Evolutionary conservation across 2,329 filamentous ascomycete species (phyloP).

Genomic region (Chaetomiaceae sp.): DNA sequence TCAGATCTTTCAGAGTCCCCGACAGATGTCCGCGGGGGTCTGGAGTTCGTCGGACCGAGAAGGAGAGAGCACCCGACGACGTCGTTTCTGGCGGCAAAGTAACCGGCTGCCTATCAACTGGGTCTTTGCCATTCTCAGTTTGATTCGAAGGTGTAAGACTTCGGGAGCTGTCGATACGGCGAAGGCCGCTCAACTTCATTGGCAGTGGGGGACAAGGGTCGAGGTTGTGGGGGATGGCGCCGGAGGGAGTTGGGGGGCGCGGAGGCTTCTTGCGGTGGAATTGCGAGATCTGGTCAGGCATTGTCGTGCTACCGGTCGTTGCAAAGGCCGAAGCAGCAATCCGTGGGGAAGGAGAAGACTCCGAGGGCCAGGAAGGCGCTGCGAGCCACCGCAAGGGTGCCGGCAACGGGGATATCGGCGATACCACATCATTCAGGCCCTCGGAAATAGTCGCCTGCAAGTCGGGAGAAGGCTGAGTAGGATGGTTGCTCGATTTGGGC

Average conservation of each 20-base stretch:
- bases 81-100: neutral
- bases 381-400: neutral
- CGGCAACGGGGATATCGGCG: slow-evolving; percentile 8
- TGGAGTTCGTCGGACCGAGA: neutral
- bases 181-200: neutral
- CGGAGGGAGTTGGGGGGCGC: no score
- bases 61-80: neutral
- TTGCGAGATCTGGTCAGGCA: no score
- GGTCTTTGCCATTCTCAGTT: neutral
- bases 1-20: neutral
- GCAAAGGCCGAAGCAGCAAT: no score
- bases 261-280: no score
- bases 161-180: slow-evolving; percentile 21
- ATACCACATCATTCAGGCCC: slow-evolving; percentile 1
- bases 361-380: neutral
- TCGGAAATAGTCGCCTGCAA: neutral
- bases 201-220: neutral
- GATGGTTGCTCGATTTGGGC: neutral
- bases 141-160: slow-evolving; percentile 3
- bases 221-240: neutral
- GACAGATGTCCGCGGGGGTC: neutral
- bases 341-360: no score
- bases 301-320: no score
- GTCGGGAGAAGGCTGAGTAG: neutral
- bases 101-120: neutral